phyloP scores from a whole-genome alignment of 2,329 filamentous ascomycete genomes.

The Botrytis tulipae region DNA sequence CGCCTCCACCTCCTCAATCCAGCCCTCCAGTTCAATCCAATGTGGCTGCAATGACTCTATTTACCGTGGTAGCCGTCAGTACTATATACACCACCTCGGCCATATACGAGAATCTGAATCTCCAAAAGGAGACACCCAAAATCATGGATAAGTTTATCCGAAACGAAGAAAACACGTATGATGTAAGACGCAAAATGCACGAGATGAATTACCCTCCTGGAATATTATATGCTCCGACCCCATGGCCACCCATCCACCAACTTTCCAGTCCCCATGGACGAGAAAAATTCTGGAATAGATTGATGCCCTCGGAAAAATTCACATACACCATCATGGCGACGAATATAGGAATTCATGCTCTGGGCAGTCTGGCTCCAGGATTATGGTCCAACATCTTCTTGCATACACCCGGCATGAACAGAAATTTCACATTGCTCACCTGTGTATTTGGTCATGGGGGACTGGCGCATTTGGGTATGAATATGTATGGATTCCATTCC shows the following conservation, averaged over 20 bases:
- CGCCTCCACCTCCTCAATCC: neutral
- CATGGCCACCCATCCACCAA: constrained; percentile 2
- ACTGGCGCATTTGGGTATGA: constrained; percentile 2
- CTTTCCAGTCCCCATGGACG: neutral
- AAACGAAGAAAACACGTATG: neutral
- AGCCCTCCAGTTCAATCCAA: neutral
- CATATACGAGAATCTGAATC: constrained; percentile 2
- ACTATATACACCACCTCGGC: constrained; percentile 6
- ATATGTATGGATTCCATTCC: constrained; percentile 12
- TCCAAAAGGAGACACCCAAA: constrained; percentile 3
- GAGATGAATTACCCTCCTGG: neutral
- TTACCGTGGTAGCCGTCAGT: neutral
- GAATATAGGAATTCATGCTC: constrained; percentile 3
- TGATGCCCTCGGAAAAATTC: constrained; percentile 1
- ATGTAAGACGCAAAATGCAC: constrained; percentile 6
- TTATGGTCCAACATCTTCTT: constrained; percentile 1
- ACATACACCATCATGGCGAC: constrained; percentile 4
- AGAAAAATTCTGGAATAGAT: neutral
- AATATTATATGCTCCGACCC: neutral
- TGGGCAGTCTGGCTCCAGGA: neutral
- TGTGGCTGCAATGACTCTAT: neutral
- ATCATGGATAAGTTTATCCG: neutral
- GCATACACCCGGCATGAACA: neutral
- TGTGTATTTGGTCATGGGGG: constrained; percentile 9
- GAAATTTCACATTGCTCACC: constrained; percentile 8